Conservation (phyloP, 352 stramenopile species). For the Pythium phragmiticola region DNA sequence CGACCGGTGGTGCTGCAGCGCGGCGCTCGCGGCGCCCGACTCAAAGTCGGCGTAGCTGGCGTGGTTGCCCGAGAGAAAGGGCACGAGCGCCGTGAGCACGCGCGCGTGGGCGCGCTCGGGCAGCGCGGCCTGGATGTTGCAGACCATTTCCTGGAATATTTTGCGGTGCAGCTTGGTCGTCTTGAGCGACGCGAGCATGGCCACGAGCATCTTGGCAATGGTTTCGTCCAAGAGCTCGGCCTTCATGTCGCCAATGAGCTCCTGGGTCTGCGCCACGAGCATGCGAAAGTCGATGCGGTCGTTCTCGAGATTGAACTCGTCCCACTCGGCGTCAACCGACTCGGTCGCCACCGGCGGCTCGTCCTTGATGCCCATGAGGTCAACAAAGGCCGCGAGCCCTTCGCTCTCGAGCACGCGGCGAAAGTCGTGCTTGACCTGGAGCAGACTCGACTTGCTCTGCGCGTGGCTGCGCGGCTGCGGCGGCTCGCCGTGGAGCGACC, state of each 20-base stretch:
- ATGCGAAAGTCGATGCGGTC: slow-evolving; percentile 86
- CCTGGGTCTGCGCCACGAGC: slow-evolving; percentile 63
- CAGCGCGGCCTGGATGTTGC: slow-evolving; percentile 80
- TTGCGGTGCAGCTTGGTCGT: slow-evolving; percentile 85
- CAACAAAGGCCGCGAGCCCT: slow-evolving; percentile 61
- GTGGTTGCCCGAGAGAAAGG: slow-evolving; percentile 79
- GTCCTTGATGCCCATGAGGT: slow-evolving; percentile 75
- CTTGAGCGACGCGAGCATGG: slow-evolving; percentile 83
- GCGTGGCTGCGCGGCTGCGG: slow-evolving; percentile 45
- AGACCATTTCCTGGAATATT: slow-evolving; percentile 88
- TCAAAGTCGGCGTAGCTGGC: slow-evolving; percentile 75
- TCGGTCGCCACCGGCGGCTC: slow-evolving; percentile 21
- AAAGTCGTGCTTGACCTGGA: slow-evolving; percentile 83
- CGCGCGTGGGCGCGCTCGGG: slow-evolving; percentile 61
- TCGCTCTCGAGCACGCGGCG: slow-evolving; percentile 78
- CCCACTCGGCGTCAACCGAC: slow-evolving; percentile 75
- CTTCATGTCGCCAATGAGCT: slow-evolving; percentile 66
- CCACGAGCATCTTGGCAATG: slow-evolving; percentile 82
- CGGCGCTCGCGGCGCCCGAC: slow-evolving; percentile 50
- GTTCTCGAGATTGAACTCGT: slow-evolving; percentile 84
- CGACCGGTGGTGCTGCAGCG: slow-evolving; percentile 77
- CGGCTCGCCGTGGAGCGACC: slow-evolving; percentile 31
- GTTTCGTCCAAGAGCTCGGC: slow-evolving; percentile 63
- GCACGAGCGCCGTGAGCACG: slow-evolving; percentile 64
- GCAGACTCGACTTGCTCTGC: slow-evolving; percentile 62